Evolutionary conservation across 2,329 filamentous ascomycete species (phyloP).

Genomic region (Fusarium albidum): DNA sequence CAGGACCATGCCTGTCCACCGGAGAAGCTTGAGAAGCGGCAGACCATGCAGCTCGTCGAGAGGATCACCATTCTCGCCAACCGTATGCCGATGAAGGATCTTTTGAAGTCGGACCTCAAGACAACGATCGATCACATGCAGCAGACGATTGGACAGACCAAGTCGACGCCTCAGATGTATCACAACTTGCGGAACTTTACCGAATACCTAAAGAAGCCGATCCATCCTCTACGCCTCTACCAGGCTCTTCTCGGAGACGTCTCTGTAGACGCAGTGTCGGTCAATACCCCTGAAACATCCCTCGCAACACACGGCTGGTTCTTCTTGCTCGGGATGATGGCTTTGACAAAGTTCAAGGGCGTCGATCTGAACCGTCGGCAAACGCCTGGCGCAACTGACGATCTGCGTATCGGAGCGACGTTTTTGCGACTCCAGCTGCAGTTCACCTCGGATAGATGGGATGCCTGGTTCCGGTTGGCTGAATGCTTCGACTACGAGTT

Average conservation of each 20-base stretch:
- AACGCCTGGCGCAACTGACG: slow-evolving; percentile 81
- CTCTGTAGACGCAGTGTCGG: slow-evolving; percentile 74
- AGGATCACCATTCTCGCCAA: slow-evolving; percentile 83
- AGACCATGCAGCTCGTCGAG: slow-evolving; percentile 83
- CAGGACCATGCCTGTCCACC: slow-evolving; percentile 81
- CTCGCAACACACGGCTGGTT: slow-evolving; percentile 89
- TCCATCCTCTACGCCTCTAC: slow-evolving; percentile 83
- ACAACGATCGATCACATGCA: slow-evolving; percentile 93
- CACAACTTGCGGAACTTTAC: slow-evolving; percentile 87
- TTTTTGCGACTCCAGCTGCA: slow-evolving; percentile 86
- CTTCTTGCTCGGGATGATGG: slow-evolving; percentile 87
- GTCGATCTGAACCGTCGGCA: slow-evolving; percentile 77
- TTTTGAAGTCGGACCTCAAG: slow-evolving; percentile 91
- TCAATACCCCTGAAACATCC: slow-evolving; percentile 73
- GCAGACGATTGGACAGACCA: slow-evolving; percentile 80
- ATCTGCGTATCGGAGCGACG: slow-evolving; percentile 81
- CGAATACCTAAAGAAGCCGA: slow-evolving; percentile 81
- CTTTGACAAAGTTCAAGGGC: slow-evolving; percentile 82
- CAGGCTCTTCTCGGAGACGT: slow-evolving; percentile 82
- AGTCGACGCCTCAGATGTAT: slow-evolving; percentile 80
- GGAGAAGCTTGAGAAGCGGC: slow-evolving; percentile 81
- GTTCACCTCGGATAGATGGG: slow-evolving; percentile 83
- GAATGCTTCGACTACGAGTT: slow-evolving; percentile 89
- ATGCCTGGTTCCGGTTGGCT: slow-evolving; percentile 88
- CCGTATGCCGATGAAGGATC: slow-evolving; percentile 86